Evolutionary conservation across 2,329 filamentous ascomycete species (phyloP), one percentile per base, ranked within the genome.

Genomic region (Cercospora nicotianae): DNA sequence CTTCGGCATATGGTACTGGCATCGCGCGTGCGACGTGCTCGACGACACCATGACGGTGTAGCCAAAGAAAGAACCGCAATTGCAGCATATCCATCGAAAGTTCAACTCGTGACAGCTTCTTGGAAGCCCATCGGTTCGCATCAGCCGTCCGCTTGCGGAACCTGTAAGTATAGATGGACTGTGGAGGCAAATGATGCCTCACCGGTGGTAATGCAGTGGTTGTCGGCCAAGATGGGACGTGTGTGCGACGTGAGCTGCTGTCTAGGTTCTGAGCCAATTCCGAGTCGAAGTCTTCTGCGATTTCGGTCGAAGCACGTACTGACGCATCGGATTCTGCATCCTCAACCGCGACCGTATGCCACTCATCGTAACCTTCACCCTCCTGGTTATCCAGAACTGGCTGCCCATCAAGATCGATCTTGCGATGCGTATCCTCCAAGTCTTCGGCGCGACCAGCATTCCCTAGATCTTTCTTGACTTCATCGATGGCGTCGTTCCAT

Each of bases 401-500:
- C 55, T 59, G 55, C 30, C 36, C 55, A 36, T 36, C 53, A 58
- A 28, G 26, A 31, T 58, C 26, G 6, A 31, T 31, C 23, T 31
- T 26, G 53, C 53, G n/a, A 12, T 12, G 3, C 3, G 63, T 58
- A 6, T 67, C 64, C 20, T 20, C 51, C 20, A 66, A 63, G 18
- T 39, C 26, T 16, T 10, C 42, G n/a, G 60, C 48, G 1, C 20
- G 45, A 51, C 20, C 7, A 51, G 10, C 65, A 48, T 63, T 51
- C 36, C 77, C 79, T 69, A 88, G 72, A 63, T 84, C 83, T 66
- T 82, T 79, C 67, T 81, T 84, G 6, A 85, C 84, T 63, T 86
- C 82, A 30, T 85, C 84, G 71, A 92, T 85, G 66, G 86, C 85
- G 20, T 79, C 76, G 64, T 92, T 89, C 81, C 91, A 87, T 70